Conservation (phyloP, 169 alveolate genomes). For the Eimeria tenella region DNA sequence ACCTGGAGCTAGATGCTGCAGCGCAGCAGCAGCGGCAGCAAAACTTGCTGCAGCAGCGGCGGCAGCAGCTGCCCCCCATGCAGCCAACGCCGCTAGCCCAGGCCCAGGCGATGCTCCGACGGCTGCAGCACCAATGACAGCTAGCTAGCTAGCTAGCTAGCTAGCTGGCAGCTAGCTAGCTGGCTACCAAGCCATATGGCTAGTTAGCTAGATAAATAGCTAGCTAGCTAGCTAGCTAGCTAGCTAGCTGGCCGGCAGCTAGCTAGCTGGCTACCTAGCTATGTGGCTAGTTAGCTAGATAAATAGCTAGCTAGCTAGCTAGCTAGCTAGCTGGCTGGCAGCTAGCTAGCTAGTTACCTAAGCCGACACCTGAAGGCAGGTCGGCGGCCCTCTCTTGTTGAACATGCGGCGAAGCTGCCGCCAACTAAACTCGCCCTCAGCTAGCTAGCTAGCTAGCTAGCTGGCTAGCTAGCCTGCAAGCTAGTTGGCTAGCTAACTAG, state of each 20-base stretch:
- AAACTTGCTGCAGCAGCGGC: slow-evolving; percentile 31
- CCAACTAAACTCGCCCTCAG: not conserved
- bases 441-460: slow-evolving; percentile 4
- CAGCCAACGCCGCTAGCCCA: slow-evolving; percentile 60
- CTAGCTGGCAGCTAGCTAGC: not conserved
- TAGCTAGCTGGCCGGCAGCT: not conserved
- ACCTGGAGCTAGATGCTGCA: slow-evolving; percentile 31
- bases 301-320: not conserved
- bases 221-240: not conserved
- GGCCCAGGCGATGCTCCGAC: slow-evolving; percentile 34
- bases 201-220: not conserved
- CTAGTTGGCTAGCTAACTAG: not conserved
- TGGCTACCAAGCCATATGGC: not conserved
- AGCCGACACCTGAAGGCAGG: too few species aligned
- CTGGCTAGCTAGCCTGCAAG: not conserved
- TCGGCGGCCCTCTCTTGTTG: too few species aligned
- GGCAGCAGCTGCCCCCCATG: slow-evolving; percentile 57
- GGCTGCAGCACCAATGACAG: not conserved
- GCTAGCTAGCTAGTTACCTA: not conserved
- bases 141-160: slow-evolving; percentile 34
- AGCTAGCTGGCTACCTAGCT: not conserved
- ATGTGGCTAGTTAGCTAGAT: not conserved
- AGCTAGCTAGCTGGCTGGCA: not conserved
- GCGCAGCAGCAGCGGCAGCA: slow-evolving; percentile 46
- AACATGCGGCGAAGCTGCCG: too few species aligned